Evolutionary conservation across 2,329 filamentous ascomycete species (phyloP), one percentile per base, ranked within the genome.

Genomic region (Fusarium brevicatenulatum): DNA sequence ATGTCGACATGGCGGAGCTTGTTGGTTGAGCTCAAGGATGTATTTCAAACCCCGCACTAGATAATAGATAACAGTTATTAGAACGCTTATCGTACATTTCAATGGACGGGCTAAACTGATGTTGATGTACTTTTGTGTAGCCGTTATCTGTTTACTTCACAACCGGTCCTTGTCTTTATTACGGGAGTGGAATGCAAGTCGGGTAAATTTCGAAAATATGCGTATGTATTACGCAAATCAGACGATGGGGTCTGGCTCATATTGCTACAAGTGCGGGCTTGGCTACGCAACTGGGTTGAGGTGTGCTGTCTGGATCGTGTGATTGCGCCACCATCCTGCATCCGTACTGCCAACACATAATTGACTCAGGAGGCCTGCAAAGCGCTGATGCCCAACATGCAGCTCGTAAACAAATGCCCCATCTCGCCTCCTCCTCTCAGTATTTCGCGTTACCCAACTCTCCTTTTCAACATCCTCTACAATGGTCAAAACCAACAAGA

Each of bases 231-330:
- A 50, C 6, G 2, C 4, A 10, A 19, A 9, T 9, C 2, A 13
- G 15, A 8, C 3, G 3, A 36, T 13, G n/a, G 1, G 0, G 1
- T 28, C 8, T 15, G 0, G 1, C 13, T 15, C 4, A n/a, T 18
- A 9, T 25, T 34, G 7, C 11, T 34, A 9, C 4, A 19, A 8
- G 25, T 25, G n/a, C 4, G 7, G 16, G 2, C n/a, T 53, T 36
- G 49, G 32, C n/a, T 52, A 21, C 5, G 5, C 18, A 25, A 23
- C 11, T 25, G 11, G 30, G 16, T 6, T 3, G 15, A 50, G 19
- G 15, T 23, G 15, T 5, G 34, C 7, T 32, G 21, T 21, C 47
- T 18, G 4, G 30, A 9, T 34, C 21, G 5, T 3, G 2, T 46
- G 43, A 28, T 28, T 9, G 12, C 11, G 43, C 43, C 44, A 53